Conservation (phyloP, 2,329 filamentous ascomycete species). For the Scortechinia acanthostroma region DNA sequence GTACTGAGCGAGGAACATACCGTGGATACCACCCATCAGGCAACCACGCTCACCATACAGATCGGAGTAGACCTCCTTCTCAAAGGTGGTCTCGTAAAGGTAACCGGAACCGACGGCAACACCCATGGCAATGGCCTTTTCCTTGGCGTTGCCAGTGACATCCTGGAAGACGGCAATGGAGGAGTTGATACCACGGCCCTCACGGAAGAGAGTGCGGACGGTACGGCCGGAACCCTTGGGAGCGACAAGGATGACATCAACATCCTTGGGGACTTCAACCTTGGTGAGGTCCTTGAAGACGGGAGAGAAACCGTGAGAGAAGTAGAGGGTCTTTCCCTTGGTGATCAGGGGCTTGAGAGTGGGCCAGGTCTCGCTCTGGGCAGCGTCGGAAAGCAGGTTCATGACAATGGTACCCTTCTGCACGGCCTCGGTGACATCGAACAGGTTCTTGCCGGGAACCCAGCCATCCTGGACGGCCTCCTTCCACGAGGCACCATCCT, state of each 20-base stretch:
- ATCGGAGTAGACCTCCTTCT: conserved; percentile 99
- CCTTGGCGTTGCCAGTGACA: conserved; percentile 93
- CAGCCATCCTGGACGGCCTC: conserved; percentile 95
- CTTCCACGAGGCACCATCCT: conserved; percentile 97
- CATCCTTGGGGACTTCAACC: conserved; percentile 88
- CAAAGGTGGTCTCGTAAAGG: conserved; percentile 99
- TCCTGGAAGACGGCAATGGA: conserved; percentile 98
- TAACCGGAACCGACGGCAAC: conserved; percentile 96
- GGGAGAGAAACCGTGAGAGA: conserved; percentile 99
- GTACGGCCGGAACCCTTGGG: conserved; percentile 99
- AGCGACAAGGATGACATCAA: conserved; percentile 98
- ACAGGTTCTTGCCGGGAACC: conserved; percentile 97
- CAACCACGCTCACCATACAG: conserved; percentile 99
- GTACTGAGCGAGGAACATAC: conserved; percentile 99
- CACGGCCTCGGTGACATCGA: conserved; percentile 96
- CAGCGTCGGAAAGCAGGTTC: conserved; percentile 97
- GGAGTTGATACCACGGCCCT: conserved; percentile 99
- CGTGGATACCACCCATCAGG: conserved; percentile 99
- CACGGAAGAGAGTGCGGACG: conserved; percentile 95
- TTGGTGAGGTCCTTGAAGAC: conserved; percentile 99
- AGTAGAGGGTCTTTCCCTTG: conserved; percentile 99
- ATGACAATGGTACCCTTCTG: conserved; percentile 89
- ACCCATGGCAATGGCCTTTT: conserved; percentile 94
- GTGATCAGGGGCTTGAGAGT: conserved; percentile 94
- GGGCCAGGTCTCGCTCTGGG: conserved; percentile 98